These are phyloP conservation scores for Tetrapyrgos nigripes DNA, from an alignment of 1,284 basidiomycete species.

Conservation along the genomic window DNA sequence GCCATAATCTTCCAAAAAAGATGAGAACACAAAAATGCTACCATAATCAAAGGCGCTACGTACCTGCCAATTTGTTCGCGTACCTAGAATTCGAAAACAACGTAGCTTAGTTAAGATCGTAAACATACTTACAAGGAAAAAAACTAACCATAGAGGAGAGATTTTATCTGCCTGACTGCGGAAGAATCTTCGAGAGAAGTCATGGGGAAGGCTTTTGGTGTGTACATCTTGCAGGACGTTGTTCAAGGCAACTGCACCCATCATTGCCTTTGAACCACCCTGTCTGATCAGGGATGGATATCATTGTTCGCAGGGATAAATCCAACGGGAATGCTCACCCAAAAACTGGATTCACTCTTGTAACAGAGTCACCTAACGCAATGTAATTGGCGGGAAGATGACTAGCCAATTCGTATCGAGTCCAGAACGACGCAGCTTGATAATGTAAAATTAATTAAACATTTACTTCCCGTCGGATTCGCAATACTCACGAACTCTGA, in stretches of 20 bases:
- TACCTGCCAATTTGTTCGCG: background rate
- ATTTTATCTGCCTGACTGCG: slow-evolving; percentile 21
- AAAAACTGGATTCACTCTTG: slow-evolving; percentile 21
- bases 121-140: background rate
- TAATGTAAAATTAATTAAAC: background rate
- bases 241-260: slow-evolving; percentile 22
- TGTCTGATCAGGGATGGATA: slow-evolving; percentile 15
- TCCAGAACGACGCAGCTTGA: slow-evolving; percentile 19
- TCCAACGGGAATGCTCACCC: slow-evolving; percentile 13
- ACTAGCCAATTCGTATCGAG: slow-evolving; percentile 17
- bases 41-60: background rate
- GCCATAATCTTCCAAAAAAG: slow-evolving; percentile 17
- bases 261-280: slow-evolving; percentile 24
- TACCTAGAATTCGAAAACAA: background rate
- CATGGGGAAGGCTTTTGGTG: background rate
- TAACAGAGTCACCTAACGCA: slow-evolving; percentile 24
- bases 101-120: background rate
- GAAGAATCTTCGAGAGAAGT: slow-evolving; percentile 23
- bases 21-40: background rate
- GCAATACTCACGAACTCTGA: slow-evolving; percentile 19
- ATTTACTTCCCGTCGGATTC: background rate
- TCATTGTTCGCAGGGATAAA: background rate
- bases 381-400: slow-evolving; percentile 23
- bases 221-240: slow-evolving; percentile 7
- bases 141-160: slow-evolving; percentile 22